Percentiles rank a stretch among this genome's conserved stretches.
Evolutionary conservation across 352 stramenopile genomes (phyloP).

Genomic region (Phytophthora constricta): DNA sequence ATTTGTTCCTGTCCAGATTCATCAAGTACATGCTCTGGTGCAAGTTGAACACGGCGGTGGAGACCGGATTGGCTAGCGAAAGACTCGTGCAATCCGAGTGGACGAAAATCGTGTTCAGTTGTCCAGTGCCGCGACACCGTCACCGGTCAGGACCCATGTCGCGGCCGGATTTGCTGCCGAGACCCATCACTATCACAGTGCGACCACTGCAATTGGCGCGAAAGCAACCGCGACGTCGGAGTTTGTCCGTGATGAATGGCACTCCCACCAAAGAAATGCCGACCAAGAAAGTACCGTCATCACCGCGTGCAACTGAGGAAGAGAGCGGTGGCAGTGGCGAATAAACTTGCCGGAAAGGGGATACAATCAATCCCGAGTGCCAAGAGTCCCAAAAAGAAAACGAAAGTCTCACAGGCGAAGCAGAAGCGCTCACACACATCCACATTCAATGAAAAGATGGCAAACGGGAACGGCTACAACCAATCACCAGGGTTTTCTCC

Average conservation of each 20-base stretch:
- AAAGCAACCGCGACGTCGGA: constrained; percentile 35
- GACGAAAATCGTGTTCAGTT: constrained; percentile 85
- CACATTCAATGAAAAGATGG: constrained; percentile 10
- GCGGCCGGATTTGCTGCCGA: constrained; percentile 50
- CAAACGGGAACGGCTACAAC: constrained; percentile 11
- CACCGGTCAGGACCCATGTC: constrained; percentile 46
- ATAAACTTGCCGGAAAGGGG: constrained; percentile 33
- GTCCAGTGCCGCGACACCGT: constrained; percentile 36
- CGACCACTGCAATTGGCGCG: constrained; percentile 51
- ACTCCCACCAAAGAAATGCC: constrained; percentile 7
- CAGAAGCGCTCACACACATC: constrained; percentile 26
- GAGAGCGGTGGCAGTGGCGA: constrained; percentile 23
- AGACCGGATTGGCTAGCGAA: constrained; percentile 42
- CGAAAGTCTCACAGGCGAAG: constrained; percentile 31
- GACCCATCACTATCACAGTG: constrained; percentile 68
- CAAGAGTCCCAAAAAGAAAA: constrained; percentile 39
- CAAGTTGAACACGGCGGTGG: constrained; percentile 54
- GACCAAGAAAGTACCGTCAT: constrained; percentile 19
- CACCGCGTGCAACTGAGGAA: constrained; percentile 19
- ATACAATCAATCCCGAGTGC: constrained; percentile 10
- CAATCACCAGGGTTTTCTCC: constrained; percentile 36
- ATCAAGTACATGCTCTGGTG: constrained; percentile 63
- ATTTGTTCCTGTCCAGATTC: constrained; percentile 37
- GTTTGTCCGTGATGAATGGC: constrained; percentile 19
- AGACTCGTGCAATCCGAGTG: constrained; percentile 65